Conservation (phyloP, 345 rosid species). For the Hypericum androsaemum region DNA sequence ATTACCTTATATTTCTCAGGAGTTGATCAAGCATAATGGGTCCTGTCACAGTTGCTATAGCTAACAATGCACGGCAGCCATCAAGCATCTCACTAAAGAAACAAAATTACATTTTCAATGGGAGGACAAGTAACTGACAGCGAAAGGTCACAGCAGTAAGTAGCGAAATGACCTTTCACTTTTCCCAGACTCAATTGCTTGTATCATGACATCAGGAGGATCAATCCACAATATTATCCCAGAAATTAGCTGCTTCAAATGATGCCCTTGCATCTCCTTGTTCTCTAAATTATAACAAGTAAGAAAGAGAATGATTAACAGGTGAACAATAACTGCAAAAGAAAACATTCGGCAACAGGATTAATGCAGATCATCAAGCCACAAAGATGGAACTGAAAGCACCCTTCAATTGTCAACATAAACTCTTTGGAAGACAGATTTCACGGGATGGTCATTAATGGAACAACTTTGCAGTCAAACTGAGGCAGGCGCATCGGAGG, state of each 20-base stretch:
- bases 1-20: conserved; percentile 67
- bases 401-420: no score
- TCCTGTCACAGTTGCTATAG: conserved; percentile 65
- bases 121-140: conserved; percentile 17
- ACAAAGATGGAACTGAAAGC: no score
- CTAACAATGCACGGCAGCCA: conserved; percentile 89
- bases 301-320: neutral
- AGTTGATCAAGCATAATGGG: conserved; percentile 68
- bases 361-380: no score
- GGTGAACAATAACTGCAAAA: no score
- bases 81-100: conserved; percentile 84
- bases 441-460: no score
- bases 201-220: conserved; percentile 71
- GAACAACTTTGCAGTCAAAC: no score
- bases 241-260: conserved; percentile 69
- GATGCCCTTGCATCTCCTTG: conserved; percentile 64
- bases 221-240: conserved; percentile 85
- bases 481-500: no score
- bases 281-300: conserved; percentile 33
- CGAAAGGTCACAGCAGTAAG: conserved; percentile 1
- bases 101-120: conserved; percentile 10
- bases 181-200: conserved; percentile 73
- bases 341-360: no score
- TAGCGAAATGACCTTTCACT: conserved; percentile 65
- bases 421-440: no score